Conservation (phyloP, 768 basidiomycete species). For the Sarcodon aspratus region DNA sequence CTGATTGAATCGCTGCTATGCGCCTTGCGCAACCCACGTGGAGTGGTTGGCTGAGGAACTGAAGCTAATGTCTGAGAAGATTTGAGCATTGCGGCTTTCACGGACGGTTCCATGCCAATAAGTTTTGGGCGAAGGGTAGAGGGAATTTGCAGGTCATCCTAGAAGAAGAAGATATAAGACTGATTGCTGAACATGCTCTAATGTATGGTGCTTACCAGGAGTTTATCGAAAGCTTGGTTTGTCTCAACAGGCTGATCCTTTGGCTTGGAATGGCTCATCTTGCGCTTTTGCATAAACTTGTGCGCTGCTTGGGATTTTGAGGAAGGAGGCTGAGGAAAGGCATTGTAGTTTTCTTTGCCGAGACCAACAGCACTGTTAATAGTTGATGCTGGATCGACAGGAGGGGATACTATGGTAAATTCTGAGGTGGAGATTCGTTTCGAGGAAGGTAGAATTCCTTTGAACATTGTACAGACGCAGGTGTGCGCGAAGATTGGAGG, state of each 20-base stretch:
- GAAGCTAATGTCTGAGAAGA: constrained; percentile 59
- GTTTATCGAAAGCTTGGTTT: constrained; percentile 67
- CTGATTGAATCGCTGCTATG: constrained; percentile 62
- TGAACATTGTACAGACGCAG: constrained; percentile 48
- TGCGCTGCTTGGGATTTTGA: constrained; percentile 9
- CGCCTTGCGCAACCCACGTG: constrained; percentile 52
- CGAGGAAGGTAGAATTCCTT: constrained; percentile 55
- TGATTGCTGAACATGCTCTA: neutral
- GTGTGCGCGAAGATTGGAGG: neutral
- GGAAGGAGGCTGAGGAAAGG: constrained; percentile 12
- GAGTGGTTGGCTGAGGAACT: constrained; percentile 31
- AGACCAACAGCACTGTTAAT: constrained; percentile 9
- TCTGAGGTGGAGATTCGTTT: constrained; percentile 57
- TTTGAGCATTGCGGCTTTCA: constrained; percentile 89
- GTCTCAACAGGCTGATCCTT: constrained; percentile 32
- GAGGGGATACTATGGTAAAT: constrained; percentile 58
- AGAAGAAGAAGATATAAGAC: neutral
- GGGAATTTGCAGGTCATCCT: constrained; percentile 91
- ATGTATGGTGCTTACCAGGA: constrained; percentile 47
- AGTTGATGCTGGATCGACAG: constrained; percentile 25
- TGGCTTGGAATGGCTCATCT: constrained; percentile 27
- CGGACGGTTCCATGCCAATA: constrained; percentile 66
- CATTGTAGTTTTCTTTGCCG: constrained; percentile 64
- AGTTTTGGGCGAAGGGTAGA: constrained; percentile 67
- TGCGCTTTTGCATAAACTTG: constrained; percentile 28